These are phyloP conservation scores for Volvox africanus DNA, from an alignment of 139 green algal genomes.

Conservation along the genomic window DNA sequence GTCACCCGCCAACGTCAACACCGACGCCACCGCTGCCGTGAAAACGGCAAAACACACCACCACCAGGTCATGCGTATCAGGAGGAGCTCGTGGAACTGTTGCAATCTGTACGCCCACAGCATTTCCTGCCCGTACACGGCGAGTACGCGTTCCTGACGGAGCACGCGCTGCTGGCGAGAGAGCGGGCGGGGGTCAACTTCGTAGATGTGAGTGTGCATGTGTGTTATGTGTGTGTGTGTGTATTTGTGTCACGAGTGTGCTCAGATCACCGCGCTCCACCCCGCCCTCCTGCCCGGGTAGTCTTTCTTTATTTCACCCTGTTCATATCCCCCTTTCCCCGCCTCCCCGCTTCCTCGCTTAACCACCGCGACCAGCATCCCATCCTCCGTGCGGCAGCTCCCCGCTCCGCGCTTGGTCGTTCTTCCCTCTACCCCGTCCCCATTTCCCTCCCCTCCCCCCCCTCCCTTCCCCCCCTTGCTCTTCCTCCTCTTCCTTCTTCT, in stretches of 20 bases:
- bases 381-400: no score
- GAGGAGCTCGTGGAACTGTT: slow-evolving; percentile 91
- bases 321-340: no score
- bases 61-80: slow-evolving; percentile 84
- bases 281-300: no score
- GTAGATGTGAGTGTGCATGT: slow-evolving; percentile 49
- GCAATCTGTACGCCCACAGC: slow-evolving; percentile 91
- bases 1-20: no score
- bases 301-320: no score
- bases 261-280: background rate
- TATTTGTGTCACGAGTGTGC: background rate
- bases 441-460: no score
- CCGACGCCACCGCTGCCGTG: no score
- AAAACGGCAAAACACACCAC: background rate
- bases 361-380: no score
- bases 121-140: slow-evolving; percentile 98
- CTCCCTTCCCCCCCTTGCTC: no score
- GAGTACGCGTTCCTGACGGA: slow-evolving; percentile 97
- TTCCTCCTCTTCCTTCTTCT: background rate
- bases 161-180: slow-evolving; percentile 88
- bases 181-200: slow-evolving; percentile 65
- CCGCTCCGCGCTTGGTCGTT: no score
- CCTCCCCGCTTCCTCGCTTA: no score
- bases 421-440: no score
- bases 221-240: background rate